Evolutionary conservation across 2,329 filamentous ascomycete genomes (phyloP), one percentile per base, ranked within the genome.

Genomic region (Aspergillus chevalieri): DNA sequence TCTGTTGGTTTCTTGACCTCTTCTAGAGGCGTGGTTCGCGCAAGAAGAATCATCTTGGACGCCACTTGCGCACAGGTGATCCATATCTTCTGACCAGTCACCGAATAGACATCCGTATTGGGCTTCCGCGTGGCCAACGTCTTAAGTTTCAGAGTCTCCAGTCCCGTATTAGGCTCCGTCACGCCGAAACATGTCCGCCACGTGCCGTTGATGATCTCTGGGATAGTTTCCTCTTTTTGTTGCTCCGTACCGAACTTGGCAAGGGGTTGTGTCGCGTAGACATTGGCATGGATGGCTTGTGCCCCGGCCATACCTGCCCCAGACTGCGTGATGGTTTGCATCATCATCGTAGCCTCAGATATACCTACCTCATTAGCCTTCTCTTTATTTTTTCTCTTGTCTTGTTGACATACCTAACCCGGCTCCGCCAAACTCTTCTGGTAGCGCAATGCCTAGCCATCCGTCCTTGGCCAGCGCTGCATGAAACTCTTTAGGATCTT

Each of bases 41-140:
- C 87, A 0, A 95, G 78, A 0, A 94, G 76, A 3, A 94, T 84
- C 88, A 94, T 94, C 60, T 89, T 88, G 3, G 78, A 78, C 0
- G 89, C 88, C 0, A 92, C 85, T 64, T 94, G 87, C 0, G 89
- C 89, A 47, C 83, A 91, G 0, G 87, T 88, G 48, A 93, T 94
- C 89, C 89, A 94, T 48, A 92, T 91, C 71, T 94, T 94, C 64
- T 92, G 87, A 0, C 89, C 88, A 0, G 81, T 81, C 9, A 94
- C 77, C 1, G 71, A 74, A 64, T 91, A 94, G 3, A 74, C 77
- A 12, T 78, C 73, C 0, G 79, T 80, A 17, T 43, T 34, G 17
- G 38, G 38, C 3, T 49, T 79, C 56, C 77, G 79, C 26, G 67
- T 77, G 0, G 88, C 88, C 5, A 72, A 69, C 0, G 87, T 92